These are phyloP conservation scores for Fallopia convolvulus DNA, from an alignment of 148 eudicot genomes.

Conservation along the genomic window DNA sequence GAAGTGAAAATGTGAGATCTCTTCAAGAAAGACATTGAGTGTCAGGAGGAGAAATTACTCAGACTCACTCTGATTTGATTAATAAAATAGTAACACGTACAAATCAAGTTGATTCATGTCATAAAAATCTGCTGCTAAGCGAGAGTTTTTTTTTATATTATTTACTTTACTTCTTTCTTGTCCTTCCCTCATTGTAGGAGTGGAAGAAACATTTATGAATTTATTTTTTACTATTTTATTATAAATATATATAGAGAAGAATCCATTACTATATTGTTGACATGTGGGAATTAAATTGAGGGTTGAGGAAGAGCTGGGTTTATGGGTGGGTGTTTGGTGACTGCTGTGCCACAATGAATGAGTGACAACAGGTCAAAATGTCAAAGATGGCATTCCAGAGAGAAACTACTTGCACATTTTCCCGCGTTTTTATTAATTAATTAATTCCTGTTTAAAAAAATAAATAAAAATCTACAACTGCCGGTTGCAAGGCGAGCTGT, in stretches of 20 bases:
- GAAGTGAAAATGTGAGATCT: not conserved
- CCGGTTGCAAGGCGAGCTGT: not conserved
- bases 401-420: not conserved
- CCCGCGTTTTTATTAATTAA: not conserved
- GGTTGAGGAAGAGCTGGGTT: not conserved
- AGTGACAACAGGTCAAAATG: constrained; percentile 1
- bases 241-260: not conserved
- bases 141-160: not conserved
- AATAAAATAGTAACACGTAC: too few species aligned
- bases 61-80: not conserved
- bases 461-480: not conserved
- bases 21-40: not conserved
- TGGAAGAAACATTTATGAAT: not conserved
- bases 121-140: not conserved
- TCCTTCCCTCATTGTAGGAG: not conserved
- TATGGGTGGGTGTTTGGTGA: constrained; percentile 3
- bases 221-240: not conserved
- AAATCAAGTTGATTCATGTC: too few species aligned
- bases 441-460: not conserved
- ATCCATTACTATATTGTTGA: not conserved
- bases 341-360: not conserved
- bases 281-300: constrained; percentile 1
- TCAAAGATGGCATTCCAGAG: not conserved
- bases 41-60: not conserved
- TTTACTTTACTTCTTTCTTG: not conserved